phyloP scores from a whole-genome alignment of 1,139 yeast genomes.

The Ashbya aceris region DNA sequence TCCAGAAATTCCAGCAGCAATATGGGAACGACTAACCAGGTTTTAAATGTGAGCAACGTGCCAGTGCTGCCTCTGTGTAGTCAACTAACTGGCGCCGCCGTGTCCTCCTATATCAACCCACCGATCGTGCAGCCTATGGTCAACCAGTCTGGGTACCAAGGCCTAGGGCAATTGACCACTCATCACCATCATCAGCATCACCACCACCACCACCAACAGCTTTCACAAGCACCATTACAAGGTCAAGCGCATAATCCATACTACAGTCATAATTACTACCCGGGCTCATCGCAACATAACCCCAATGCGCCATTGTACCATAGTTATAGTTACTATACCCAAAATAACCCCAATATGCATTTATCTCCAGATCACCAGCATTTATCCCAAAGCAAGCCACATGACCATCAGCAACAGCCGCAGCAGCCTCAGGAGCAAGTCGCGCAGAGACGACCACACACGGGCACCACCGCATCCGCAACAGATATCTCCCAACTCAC shows the following conservation, averaged over 20 bases:
- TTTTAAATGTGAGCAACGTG: background rate
- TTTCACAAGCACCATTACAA: constrained; percentile 3
- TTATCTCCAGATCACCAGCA: background rate
- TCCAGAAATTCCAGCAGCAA: constrained; percentile 6
- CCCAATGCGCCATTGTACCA: constrained; percentile 1
- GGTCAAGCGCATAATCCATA: constrained; percentile 4
- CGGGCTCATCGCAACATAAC: background rate
- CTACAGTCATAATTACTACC: background rate
- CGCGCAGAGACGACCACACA: background rate
- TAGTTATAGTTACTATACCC: constrained; percentile 1
- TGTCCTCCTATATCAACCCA: background rate
- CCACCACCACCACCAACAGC: constrained; percentile 7
- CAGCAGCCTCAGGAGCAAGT: constrained; percentile 5
- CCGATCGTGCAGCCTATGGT: background rate
- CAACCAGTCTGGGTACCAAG: constrained; percentile 3
- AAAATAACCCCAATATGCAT: constrained; percentile 2
- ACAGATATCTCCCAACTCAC: background rate
- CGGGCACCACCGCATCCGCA: background rate
- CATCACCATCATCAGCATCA: constrained; percentile 5
- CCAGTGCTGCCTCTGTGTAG: background rate
- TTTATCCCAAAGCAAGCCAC: background rate
- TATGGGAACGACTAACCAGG: constrained; percentile 1
- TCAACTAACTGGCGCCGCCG: background rate
- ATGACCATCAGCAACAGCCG: constrained; percentile 2
- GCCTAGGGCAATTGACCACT: constrained; percentile 1